Evolutionary conservation across 805 yeast species (phyloP).

Genomic region (Metschnikowia bowlesiae): DNA sequence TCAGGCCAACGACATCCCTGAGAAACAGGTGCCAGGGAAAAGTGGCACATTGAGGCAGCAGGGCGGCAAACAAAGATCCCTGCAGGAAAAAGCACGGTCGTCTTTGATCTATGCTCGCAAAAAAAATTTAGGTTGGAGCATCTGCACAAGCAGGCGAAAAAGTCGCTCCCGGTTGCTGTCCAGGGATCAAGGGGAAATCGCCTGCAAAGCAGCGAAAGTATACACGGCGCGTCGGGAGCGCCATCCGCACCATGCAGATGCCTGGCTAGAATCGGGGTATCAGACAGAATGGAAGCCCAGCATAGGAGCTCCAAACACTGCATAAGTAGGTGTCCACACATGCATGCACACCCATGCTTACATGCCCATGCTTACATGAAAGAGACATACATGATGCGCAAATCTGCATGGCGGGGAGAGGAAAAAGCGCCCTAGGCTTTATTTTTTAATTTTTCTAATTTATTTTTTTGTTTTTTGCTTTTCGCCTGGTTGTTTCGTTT

Average conservation of each 20-base stretch:
- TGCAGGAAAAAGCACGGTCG: neutral
- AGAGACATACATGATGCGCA: conserved; percentile 4
- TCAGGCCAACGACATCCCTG: neutral
- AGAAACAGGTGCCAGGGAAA: neutral
- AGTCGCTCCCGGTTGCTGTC: neutral
- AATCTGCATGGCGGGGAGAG: conserved; percentile 1
- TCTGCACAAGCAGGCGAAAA: neutral
- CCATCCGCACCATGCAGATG: neutral
- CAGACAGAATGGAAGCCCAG: neutral
- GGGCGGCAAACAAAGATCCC: neutral
- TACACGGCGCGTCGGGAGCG: neutral
- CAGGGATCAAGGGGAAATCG: neutral
- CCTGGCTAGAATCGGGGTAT: neutral
- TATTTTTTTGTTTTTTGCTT: neutral
- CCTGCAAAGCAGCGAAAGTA: neutral
- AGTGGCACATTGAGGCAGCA: neutral
- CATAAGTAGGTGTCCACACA: neutral
- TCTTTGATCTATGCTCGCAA: neutral
- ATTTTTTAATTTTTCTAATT: neutral
- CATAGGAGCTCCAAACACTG: neutral
- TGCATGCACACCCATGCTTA: neutral
- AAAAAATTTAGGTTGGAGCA: neutral
- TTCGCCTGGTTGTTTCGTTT: neutral
- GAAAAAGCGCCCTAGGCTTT: conserved; percentile 1
- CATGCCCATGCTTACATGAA: neutral